Conservation (phyloP, 345 rosid species). For the Eutrema heterophyllum region DNA sequence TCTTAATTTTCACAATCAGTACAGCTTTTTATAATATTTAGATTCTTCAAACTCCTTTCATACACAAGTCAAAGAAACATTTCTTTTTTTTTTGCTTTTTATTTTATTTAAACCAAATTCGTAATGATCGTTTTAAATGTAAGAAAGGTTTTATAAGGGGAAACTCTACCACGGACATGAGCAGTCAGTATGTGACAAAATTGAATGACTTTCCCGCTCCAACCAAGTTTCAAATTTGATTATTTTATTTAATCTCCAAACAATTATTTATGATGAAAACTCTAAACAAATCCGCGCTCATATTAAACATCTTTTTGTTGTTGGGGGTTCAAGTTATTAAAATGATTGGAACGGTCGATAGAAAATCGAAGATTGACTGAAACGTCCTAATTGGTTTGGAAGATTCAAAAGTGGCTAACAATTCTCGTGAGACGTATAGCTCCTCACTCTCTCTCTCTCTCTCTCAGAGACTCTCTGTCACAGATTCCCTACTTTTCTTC, state of each 20-base stretch:
- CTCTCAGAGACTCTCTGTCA: conserved; percentile 1
- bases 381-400: conserved; percentile 5
- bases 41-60: neutral
- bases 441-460: neutral
- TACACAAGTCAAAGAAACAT: neutral
- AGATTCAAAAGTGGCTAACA: conserved; percentile 27
- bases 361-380: neutral
- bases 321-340: neutral
- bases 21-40: neutral
- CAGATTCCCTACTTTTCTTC: neutral
- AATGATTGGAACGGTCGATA: neutral
- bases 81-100: neutral
- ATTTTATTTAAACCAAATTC: neutral
- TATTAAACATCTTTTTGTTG: neutral
- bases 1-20: neutral
- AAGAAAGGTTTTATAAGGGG: conserved; percentile 2
- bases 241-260: no score
- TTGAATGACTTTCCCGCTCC: conserved; percentile 33
- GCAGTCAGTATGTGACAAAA: conserved; percentile 24
- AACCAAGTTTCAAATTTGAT: conserved; percentile 19
- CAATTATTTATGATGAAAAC: no score
- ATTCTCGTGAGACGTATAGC: conserved; percentile 15
- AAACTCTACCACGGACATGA: conserved; percentile 3
- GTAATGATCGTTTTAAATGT: neutral
- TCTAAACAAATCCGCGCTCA: neutral